A percentile compares a stretch with the other conserved stretches of the same genome.
Conservation (phyloP, 2,329 filamentous ascomycete genomes). For the Neonectria coccinea region DNA sequence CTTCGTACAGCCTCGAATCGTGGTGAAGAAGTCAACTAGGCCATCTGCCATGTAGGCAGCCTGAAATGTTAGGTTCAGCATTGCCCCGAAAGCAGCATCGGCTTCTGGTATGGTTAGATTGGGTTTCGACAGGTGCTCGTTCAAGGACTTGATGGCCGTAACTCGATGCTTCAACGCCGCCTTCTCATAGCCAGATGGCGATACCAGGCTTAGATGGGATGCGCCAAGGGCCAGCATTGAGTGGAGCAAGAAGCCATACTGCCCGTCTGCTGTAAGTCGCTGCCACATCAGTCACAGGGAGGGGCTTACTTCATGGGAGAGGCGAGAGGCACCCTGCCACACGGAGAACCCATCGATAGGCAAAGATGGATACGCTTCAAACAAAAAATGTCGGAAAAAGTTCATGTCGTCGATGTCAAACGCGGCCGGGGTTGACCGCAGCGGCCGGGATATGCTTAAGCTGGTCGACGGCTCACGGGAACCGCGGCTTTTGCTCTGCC, state of each 20-base stretch:
- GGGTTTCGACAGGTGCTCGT: slow-evolving; percentile 48
- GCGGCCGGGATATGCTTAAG: slow-evolving; percentile 24
- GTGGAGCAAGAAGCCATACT: slow-evolving; percentile 57
- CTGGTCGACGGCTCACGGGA: slow-evolving; percentile 1
- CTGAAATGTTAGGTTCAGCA: slow-evolving; percentile 54
- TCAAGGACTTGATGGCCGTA: slow-evolving; percentile 52
- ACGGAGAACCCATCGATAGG: slow-evolving; percentile 52
- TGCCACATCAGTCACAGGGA: not conserved
- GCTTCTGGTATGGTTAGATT: slow-evolving; percentile 46
- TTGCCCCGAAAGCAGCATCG: slow-evolving; percentile 54
- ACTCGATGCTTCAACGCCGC: slow-evolving; percentile 53
- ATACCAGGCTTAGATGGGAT: slow-evolving; percentile 51
- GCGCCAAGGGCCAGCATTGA: slow-evolving; percentile 56
- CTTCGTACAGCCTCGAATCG: slow-evolving; percentile 53
- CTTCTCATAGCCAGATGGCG: slow-evolving; percentile 38
- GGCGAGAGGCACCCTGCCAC: slow-evolving; percentile 53
- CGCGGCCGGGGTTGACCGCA: slow-evolving; percentile 37
- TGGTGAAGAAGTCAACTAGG: slow-evolving; percentile 54
- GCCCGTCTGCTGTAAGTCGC: not conserved
- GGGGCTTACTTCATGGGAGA: slow-evolving; percentile 51
- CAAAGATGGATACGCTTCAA: slow-evolving; percentile 56
- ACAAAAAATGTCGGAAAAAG: slow-evolving; percentile 65
- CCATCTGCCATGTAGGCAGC: slow-evolving; percentile 55
- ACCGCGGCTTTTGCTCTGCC: slow-evolving; percentile 15
- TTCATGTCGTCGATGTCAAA: slow-evolving; percentile 60